phyloP scores from a whole-genome alignment of 129 eudicot genomes.

The Helianthus tuberosus region DNA sequence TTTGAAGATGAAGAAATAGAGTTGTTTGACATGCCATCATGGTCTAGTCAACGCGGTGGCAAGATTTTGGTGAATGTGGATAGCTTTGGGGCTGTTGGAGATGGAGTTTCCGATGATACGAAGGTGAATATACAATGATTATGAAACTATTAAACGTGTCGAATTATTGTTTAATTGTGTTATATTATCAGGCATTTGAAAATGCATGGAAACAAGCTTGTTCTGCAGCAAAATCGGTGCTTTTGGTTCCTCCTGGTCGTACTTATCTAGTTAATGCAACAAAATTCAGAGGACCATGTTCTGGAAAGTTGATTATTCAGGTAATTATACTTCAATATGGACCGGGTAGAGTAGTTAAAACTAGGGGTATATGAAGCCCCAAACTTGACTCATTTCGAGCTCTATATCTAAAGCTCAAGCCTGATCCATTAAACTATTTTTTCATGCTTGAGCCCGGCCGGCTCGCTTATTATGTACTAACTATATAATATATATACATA shows the following conservation, averaged over 20 bases:
- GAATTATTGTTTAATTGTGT: neutral
- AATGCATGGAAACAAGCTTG: constrained; percentile 64
- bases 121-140: constrained; percentile 25
- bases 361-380: neutral
- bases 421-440: neutral
- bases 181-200: constrained; percentile 35
- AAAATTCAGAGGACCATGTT: constrained; percentile 87
- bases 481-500: neutral
- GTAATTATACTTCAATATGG: constrained; percentile 30
- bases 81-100: constrained; percentile 43
- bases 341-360: neutral
- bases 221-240: constrained; percentile 66
- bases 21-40: constrained; percentile 43
- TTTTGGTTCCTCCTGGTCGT: constrained; percentile 85
- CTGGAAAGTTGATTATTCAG: constrained; percentile 68
- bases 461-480: neutral
- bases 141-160: neutral
- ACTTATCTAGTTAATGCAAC: constrained; percentile 88
- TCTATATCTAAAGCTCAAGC: too few relatives aligned
- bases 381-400: neutral
- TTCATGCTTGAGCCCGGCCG: too few relatives aligned
- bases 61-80: constrained; percentile 46
- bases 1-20: constrained; percentile 56
- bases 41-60: constrained; percentile 58
- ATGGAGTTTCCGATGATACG: constrained; percentile 44